Conservation (phyloP, 345 rosid genomes). For the Excoecaria agallocha region DNA sequence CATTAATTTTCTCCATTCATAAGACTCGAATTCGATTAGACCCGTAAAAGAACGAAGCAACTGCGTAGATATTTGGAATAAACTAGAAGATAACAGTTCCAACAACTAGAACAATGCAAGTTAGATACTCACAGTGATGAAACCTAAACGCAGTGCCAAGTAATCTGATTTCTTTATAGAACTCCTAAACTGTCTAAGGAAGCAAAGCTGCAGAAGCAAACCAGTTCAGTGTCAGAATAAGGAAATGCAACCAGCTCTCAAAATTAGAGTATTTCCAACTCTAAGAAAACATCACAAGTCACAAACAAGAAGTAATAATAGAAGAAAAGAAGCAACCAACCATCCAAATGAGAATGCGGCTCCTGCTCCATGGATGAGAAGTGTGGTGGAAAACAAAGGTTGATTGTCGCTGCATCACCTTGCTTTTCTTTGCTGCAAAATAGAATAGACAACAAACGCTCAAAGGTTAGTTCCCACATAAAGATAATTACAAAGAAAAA, state of each 20-base stretch:
- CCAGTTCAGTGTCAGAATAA: background rate
- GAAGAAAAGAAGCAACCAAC: conserved; percentile 37
- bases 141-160: conserved; percentile 79
- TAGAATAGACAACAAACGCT: background rate
- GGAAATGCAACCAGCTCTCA: background rate
- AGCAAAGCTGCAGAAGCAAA: conserved; percentile 67
- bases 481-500: background rate
- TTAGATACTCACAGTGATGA: conserved; percentile 66
- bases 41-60: background rate
- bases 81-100: background rate
- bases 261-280: no score
- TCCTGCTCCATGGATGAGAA: conserved; percentile 96
- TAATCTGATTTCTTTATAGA: conserved; percentile 79
- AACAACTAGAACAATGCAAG: background rate
- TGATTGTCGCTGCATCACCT: conserved; percentile 69
- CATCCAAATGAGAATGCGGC: conserved; percentile 88
- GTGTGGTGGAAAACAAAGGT: conserved; percentile 89
- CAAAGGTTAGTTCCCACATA: background rate
- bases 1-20: no score
- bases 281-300: no score
- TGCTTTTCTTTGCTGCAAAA: conserved; percentile 54
- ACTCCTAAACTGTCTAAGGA: conserved; percentile 74
- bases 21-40: no score
- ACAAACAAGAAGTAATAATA: background rate
- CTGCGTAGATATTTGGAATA: background rate